phyloP scores from a whole-genome alignment of 1,284 basidiomycete species.

The Xerocomus minutiporus region DNA sequence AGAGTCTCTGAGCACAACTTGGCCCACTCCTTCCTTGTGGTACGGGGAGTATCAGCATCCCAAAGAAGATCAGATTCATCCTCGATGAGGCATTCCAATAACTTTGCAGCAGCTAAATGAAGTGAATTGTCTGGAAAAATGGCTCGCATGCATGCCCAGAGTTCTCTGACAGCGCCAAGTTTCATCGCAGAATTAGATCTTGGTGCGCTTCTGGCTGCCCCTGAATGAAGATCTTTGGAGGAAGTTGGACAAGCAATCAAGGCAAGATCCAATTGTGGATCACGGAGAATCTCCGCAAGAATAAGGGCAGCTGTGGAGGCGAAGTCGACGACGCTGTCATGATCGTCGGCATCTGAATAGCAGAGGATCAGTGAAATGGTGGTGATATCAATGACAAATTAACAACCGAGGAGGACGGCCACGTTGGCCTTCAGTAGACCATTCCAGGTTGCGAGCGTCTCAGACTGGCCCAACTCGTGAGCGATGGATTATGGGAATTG shows the following conservation, averaged over 20 bases:
- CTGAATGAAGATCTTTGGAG: slow-evolving; percentile 9
- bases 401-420: slow-evolving; percentile 28
- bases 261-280: slow-evolving; percentile 47
- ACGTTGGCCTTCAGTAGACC: slow-evolving; percentile 40
- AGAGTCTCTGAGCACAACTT: slow-evolving; percentile 53
- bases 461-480: slow-evolving; percentile 26
- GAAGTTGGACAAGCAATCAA: slow-evolving; percentile 21
- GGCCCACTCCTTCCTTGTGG: slow-evolving; percentile 52
- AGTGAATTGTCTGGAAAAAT: slow-evolving; percentile 43
- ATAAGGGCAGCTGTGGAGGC: slow-evolving; percentile 40
- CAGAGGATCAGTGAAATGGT: slow-evolving; percentile 11
- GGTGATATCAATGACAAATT: slow-evolving; percentile 14
- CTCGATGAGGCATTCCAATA: slow-evolving; percentile 48
- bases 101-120: slow-evolving; percentile 37
- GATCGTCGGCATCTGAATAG: slow-evolving; percentile 30
- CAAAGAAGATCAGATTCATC: slow-evolving; percentile 46
- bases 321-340: slow-evolving; percentile 36
- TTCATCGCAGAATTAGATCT: slow-evolving; percentile 44
- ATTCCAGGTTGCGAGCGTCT: slow-evolving; percentile 41
- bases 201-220: slow-evolving; percentile 1
- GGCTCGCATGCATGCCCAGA: slow-evolving; percentile 48
- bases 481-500: slow-evolving; percentile 6
- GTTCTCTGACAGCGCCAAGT: slow-evolving; percentile 47
- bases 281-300: slow-evolving; percentile 49
- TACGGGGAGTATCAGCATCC: slow-evolving; percentile 37